These are phyloP conservation scores for Boletus reticulatus DNA, from an alignment of 768 basidiomycete genomes.

Conservation along the genomic window DNA sequence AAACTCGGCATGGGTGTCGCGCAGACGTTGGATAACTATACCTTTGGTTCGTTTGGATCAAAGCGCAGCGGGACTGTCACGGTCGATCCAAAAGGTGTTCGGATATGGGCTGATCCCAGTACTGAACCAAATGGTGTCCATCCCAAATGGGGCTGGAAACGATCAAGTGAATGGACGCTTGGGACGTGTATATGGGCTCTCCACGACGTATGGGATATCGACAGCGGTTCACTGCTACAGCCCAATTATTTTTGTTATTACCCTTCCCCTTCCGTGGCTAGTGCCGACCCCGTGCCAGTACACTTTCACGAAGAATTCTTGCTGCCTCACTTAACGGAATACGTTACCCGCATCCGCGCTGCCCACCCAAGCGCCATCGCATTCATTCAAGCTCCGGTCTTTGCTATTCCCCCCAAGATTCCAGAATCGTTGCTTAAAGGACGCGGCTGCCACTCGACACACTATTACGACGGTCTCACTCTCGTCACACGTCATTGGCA, in stretches of 20 bases:
- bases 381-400: conserved; percentile 93
- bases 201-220: conserved; percentile 86
- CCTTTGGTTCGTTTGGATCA: conserved; percentile 80
- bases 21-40: conserved; percentile 80
- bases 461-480: conserved; percentile 96
- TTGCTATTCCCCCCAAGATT: conserved; percentile 68
- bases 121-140: conserved; percentile 53
- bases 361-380: conserved; percentile 80
- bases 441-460: conserved; percentile 69
- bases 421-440: conserved; percentile 59
- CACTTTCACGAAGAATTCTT: conserved; percentile 81
- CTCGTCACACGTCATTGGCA: conserved; percentile 92
- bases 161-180: conserved; percentile 68
- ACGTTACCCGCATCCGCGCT: conserved; percentile 53
- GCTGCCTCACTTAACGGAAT: conserved; percentile 65
- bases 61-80: conserved; percentile 67
- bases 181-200: conserved; percentile 85
- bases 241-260: conserved; percentile 73
- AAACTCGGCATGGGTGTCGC: conserved; percentile 85
- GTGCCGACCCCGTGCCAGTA: conserved; percentile 36
- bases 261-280: conserved; percentile 23
- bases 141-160: conserved; percentile 80
- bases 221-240: conserved; percentile 60
- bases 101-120: conserved; percentile 69
- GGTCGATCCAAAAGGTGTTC: conserved; percentile 80